These are phyloP conservation scores for Elongisporangium senticosum DNA, from an alignment of 352 stramenopile species.

Conservation along the genomic window DNA sequence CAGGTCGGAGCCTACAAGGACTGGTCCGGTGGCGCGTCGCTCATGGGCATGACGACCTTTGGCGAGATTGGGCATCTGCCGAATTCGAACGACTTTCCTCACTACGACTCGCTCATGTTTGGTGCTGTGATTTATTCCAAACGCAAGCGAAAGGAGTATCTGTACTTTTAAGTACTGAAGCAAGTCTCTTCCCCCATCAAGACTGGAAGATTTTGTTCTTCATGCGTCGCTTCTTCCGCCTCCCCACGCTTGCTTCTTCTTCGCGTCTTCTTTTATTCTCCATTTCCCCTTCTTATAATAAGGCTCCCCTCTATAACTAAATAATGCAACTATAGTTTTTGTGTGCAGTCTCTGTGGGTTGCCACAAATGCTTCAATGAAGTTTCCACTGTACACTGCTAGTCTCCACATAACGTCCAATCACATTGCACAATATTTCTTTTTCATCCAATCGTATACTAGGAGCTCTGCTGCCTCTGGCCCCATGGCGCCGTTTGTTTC, in stretches of 20 bases:
- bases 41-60: conserved; percentile 88
- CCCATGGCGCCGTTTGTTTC: background rate
- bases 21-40: conserved; percentile 71
- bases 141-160: conserved; percentile 71
- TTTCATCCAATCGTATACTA: background rate
- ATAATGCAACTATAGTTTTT: background rate
- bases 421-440: background rate
- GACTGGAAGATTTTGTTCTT: background rate
- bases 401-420: background rate
- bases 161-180: conserved; percentile 39
- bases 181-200: background rate
- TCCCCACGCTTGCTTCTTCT: background rate
- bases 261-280: conserved; percentile 3
- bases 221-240: background rate
- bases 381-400: background rate
- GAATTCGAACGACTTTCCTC: conserved; percentile 73
- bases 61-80: conserved; percentile 81
- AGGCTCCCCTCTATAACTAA: background rate
- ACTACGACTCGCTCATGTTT: conserved; percentile 90
- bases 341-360: background rate
- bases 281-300: background rate
- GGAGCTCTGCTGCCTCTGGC: background rate
- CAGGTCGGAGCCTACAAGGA: conserved; percentile 83
- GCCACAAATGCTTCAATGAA: background rate
- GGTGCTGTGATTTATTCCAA: conserved; percentile 85